A percentile compares a stretch with the other conserved stretches of the same genome.
These are phyloP conservation scores for Talaromyces sp. DNA, from an alignment of 2,329 filamentous ascomycete species.

Conservation along the genomic window DNA sequence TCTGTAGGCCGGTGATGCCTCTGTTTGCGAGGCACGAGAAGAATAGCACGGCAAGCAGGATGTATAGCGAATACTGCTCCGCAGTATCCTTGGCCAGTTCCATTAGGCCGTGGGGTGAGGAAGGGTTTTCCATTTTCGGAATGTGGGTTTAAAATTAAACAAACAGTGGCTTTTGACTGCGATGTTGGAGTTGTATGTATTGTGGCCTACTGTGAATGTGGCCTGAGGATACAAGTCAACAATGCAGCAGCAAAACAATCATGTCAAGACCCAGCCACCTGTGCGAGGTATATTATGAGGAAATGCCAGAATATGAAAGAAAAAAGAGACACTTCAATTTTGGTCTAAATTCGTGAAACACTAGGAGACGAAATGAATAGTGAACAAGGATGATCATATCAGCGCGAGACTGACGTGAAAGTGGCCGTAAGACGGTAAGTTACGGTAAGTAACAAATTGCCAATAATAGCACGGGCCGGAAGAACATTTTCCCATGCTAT, in stretches of 20 bases:
- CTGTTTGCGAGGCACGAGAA: conserved; percentile 33
- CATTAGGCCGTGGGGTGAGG: neutral
- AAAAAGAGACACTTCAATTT: neutral
- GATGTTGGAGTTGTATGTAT: neutral
- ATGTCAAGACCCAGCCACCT: neutral
- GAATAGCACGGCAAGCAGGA: conserved; percentile 22
- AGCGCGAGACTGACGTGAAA: neutral
- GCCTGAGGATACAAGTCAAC: neutral
- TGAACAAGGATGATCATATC: neutral
- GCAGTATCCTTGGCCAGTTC: conserved; percentile 15
- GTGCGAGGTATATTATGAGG: neutral
- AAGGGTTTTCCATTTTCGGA: neutral
- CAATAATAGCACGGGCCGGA: neutral
- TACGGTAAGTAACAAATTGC: neutral
- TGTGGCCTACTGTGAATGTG: neutral
- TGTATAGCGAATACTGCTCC: conserved; percentile 19
- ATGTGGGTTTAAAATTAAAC: neutral
- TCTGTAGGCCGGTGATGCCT: conserved; percentile 30
- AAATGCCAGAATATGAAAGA: neutral
- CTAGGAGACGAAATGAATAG: neutral
- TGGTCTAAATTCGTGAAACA: neutral
- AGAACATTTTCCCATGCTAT: neutral
- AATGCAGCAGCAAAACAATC: neutral
- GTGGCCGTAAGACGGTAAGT: neutral
- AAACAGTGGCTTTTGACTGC: neutral